Conservation (phyloP, 2,329 filamentous ascomycete genomes). For the Cladosporium velox region DNA sequence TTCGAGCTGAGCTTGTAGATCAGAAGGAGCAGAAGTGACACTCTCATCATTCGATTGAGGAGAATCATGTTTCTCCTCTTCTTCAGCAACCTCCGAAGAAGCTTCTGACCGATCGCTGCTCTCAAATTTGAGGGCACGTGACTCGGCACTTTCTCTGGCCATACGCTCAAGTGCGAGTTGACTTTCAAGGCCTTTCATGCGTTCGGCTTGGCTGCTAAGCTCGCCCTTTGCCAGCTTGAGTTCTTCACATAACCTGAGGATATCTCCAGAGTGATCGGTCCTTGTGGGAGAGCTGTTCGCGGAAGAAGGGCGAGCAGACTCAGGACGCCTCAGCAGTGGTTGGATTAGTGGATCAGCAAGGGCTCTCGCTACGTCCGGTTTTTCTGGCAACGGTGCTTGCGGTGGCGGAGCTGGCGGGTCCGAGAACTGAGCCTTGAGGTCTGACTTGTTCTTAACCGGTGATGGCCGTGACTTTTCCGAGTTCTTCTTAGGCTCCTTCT, state of each 20-base stretch:
- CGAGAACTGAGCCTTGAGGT: conserved; percentile 81
- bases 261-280: conserved; percentile 67
- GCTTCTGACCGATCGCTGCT: conserved; percentile 55
- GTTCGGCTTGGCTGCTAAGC: conserved; percentile 76
- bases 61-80: conserved; percentile 11
- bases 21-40: conserved; percentile 36
- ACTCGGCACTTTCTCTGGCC: conserved; percentile 82
- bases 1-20: conserved; percentile 72
- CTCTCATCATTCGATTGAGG: conserved; percentile 17
- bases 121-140: conserved; percentile 71
- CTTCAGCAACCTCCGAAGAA: conserved; percentile 37
- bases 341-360: conserved; percentile 49
- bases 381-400: conserved; percentile 89
- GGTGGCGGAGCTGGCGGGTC: conserved; percentile 92
- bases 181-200: conserved; percentile 79
- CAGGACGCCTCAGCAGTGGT: conserved; percentile 70
- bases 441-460: conserved; percentile 64
- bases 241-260: conserved; percentile 81
- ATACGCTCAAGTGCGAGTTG: conserved; percentile 76
- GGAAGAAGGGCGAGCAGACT: conserved; percentile 69
- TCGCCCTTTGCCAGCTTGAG: conserved; percentile 82
- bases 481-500: conserved; percentile 51
- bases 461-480: conserved; percentile 47
- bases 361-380: conserved; percentile 69
- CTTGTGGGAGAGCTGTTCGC: conserved; percentile 61